Conservation (phyloP, 2,329 filamentous ascomycete species). For the Venturia carpophila region DNA sequence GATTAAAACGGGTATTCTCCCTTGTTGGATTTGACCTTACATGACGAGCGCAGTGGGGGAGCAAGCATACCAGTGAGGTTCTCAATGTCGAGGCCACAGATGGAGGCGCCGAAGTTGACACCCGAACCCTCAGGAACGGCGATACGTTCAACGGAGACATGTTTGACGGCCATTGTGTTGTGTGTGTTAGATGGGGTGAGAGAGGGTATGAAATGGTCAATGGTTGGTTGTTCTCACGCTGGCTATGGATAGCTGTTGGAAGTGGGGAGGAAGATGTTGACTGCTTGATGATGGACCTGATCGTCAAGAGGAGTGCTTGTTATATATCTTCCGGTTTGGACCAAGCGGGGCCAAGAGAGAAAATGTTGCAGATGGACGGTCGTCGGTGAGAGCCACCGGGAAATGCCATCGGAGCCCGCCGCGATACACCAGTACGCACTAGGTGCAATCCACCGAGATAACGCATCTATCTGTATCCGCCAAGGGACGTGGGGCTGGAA, state of each 20-base stretch:
- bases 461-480: not conserved
- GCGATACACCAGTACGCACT: not conserved
- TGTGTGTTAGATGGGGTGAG: not conserved
- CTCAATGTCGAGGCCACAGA: constrained; percentile 18
- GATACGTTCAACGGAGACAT: constrained; percentile 16
- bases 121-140: constrained; percentile 14
- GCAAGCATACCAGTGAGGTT: constrained; percentile 18
- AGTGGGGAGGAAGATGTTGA: not conserved
- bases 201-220: not conserved
- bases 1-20: constrained; percentile 19
- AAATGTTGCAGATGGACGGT: not conserved
- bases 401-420: constrained; percentile 5
- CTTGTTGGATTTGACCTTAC: constrained; percentile 9
- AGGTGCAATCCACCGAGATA: not conserved
- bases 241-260: not conserved
- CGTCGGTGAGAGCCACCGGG: not conserved
- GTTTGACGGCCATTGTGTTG: constrained; percentile 16
- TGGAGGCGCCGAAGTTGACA: constrained; percentile 18
- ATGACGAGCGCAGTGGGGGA: not conserved
- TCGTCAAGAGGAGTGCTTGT: not conserved
- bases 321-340: not conserved
- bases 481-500: not conserved
- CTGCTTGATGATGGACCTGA: not conserved
- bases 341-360: not conserved
- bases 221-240: not conserved